phyloP scores from a whole-genome alignment of 306 rosid species.

The Malus sylvestris region DNA sequence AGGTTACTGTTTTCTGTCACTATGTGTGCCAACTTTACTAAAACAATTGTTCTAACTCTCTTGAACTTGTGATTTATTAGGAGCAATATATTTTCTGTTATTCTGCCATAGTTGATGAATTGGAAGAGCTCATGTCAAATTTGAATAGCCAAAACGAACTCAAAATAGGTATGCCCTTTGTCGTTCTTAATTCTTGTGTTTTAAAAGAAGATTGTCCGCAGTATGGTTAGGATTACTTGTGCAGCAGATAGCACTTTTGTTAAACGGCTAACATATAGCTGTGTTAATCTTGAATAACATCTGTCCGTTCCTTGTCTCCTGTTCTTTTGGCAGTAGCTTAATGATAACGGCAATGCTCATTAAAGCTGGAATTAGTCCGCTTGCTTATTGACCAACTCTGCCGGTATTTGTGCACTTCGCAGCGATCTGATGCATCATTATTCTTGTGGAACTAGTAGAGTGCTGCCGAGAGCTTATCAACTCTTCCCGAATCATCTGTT shows the following conservation, averaged over 20 bases:
- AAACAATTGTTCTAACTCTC: background rate
- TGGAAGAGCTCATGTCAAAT: conserved; percentile 62
- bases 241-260: background rate
- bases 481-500: background rate
- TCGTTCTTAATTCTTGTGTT: background rate
- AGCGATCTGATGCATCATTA: background rate
- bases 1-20: background rate
- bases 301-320: background rate
- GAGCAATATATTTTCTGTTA: conserved; percentile 60
- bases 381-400: background rate
- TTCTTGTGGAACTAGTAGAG: background rate
- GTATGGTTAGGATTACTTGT: background rate
- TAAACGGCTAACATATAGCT: background rate
- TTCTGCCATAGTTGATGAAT: conserved; percentile 50
- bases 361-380: background rate
- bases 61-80: background rate
- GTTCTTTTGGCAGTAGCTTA: too few species aligned
- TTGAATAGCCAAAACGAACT: conserved; percentile 20
- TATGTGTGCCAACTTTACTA: background rate
- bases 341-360: background rate
- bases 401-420: background rate
- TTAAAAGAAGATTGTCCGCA: conserved; percentile 5
- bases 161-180: conserved; percentile 20
- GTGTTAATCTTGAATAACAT: background rate
- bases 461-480: background rate